Evolutionary conservation across 2,329 filamentous ascomycete genomes (phyloP).

Genomic region (Ophiostoma triangulosporum): DNA sequence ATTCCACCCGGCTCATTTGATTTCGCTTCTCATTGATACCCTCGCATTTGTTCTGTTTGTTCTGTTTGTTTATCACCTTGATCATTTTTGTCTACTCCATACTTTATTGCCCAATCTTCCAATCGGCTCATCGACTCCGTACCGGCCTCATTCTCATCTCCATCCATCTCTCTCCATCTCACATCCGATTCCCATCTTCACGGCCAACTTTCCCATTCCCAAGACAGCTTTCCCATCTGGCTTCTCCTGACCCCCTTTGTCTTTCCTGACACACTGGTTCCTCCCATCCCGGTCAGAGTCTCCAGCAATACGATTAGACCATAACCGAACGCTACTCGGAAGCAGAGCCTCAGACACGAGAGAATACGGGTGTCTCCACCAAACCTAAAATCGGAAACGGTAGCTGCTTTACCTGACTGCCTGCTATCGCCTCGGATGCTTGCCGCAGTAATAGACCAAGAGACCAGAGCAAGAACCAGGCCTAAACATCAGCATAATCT

Average conservation of each 20-base stretch:
- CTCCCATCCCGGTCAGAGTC: not conserved
- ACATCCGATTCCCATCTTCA: not conserved
- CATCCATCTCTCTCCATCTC: too few species aligned
- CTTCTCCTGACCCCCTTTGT: slow-evolving; percentile 1
- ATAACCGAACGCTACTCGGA: not conserved
- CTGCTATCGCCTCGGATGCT: slow-evolving; percentile 31
- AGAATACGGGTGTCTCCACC: not conserved
- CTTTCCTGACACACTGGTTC: not conserved
- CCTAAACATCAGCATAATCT: not conserved
- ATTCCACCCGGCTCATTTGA: too few species aligned
- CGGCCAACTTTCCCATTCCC: slow-evolving; percentile 4
- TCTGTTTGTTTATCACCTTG: too few species aligned
- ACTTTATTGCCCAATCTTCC: too few species aligned
- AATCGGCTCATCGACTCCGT: too few species aligned
- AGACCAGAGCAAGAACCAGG: not conserved
- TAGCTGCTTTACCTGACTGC: slow-evolving; percentile 21
- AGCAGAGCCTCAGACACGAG: slow-evolving; percentile 6
- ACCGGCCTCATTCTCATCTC: too few species aligned
- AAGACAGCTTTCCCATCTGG: slow-evolving; percentile 1
- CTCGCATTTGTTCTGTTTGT: too few species aligned
- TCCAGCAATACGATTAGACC: not conserved
- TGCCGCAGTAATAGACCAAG: slow-evolving; percentile 33
- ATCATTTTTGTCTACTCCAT: too few species aligned
- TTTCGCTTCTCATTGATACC: too few species aligned
- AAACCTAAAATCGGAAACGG: slow-evolving; percentile 6